These are phyloP conservation scores for Cicer cuneatum DNA, from an alignment of 306 rosid species.

Conservation along the genomic window DNA sequence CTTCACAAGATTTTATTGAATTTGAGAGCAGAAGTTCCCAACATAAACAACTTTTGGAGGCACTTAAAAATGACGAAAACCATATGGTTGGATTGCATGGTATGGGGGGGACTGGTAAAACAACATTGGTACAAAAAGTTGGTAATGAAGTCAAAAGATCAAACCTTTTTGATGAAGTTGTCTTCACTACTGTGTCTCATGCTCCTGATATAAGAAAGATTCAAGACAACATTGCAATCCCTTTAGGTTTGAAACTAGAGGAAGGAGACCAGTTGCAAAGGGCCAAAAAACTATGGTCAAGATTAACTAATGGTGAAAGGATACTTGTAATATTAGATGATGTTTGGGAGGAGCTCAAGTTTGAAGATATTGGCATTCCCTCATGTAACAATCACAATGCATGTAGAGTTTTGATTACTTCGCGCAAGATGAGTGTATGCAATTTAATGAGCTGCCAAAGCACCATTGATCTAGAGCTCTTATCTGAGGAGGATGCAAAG, in stretches of 20 bases:
- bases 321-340: slow-evolving; percentile 1
- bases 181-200: slow-evolving; percentile 2
- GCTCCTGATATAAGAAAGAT: background rate
- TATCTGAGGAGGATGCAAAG: background rate
- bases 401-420: slow-evolving; percentile 17
- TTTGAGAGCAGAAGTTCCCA: slow-evolving; percentile 15
- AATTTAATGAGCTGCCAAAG: background rate
- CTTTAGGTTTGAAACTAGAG: slow-evolving; percentile 15
- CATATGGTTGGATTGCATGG: slow-evolving; percentile 27
- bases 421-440: background rate
- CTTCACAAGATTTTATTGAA: slow-evolving; percentile 14
- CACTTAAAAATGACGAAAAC: background rate
- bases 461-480: background rate
- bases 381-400: background rate
- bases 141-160: slow-evolving; percentile 17
- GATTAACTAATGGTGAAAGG: background rate
- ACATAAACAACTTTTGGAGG: background rate
- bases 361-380: slow-evolving; percentile 25
- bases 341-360: slow-evolving; percentile 11
- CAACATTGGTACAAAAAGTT: slow-evolving; percentile 15
- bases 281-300: background rate
- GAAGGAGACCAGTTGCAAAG: slow-evolving; percentile 11
- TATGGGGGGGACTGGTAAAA: slow-evolving; percentile 22
- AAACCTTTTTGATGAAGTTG: slow-evolving; percentile 15
- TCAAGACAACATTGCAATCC: slow-evolving; percentile 13